Evolutionary conservation across 2,329 filamentous ascomycete genomes (phyloP).

Genomic region (Neonectria coccinea): DNA sequence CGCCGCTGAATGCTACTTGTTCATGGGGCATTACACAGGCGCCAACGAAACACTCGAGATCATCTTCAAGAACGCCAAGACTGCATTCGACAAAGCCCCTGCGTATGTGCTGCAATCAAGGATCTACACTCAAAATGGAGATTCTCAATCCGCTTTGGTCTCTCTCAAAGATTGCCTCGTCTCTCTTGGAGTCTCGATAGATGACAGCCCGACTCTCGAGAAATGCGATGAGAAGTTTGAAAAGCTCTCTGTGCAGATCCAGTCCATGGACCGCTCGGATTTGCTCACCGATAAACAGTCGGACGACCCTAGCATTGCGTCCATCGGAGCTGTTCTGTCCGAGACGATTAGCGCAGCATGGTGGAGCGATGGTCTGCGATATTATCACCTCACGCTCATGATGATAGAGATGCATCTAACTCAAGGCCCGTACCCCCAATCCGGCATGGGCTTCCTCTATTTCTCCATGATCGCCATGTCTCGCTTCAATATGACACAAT

Average conservation of each 20-base stretch:
- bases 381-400: constrained; percentile 76
- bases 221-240: constrained; percentile 83
- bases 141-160: constrained; percentile 75
- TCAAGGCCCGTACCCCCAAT: constrained; percentile 75
- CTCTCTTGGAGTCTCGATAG: constrained; percentile 75
- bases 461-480: constrained; percentile 74
- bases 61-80: constrained; percentile 77
- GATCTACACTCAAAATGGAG: constrained; percentile 79
- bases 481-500: constrained; percentile 77
- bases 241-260: constrained; percentile 69
- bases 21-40: constrained; percentile 76
- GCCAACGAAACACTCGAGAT: constrained; percentile 76
- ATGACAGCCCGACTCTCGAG: constrained; percentile 75
- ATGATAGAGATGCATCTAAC: constrained; percentile 75
- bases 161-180: constrained; percentile 77
- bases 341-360: constrained; percentile 78
- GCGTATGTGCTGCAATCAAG: constrained; percentile 87
- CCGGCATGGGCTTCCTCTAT: constrained; percentile 75
- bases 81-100: constrained; percentile 82
- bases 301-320: constrained; percentile 67
- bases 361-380: constrained; percentile 79
- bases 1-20: constrained; percentile 85
- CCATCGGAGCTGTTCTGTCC: constrained; percentile 76
- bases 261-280: constrained; percentile 64
- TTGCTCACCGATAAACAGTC: constrained; percentile 58